phyloP scores from a whole-genome alignment of 768 basidiomycete genomes.

The Lactarius akahatsu region DNA sequence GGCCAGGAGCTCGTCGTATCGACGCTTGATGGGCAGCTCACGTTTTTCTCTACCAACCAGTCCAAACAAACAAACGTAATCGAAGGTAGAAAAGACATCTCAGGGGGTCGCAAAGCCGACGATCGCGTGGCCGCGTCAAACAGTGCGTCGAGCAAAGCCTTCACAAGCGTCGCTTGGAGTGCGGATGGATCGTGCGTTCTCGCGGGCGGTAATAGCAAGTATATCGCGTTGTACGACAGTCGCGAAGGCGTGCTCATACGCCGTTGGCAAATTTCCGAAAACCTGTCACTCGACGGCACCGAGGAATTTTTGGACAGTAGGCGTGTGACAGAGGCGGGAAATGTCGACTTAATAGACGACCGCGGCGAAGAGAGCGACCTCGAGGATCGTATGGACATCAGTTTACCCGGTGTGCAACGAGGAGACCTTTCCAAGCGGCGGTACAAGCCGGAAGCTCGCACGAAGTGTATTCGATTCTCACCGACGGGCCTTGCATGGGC shows the following conservation, averaged over 20 bases:
- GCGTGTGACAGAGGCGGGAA: constrained; percentile 85
- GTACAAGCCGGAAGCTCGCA: constrained; percentile 86
- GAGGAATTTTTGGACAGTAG: constrained; percentile 93
- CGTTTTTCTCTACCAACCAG: constrained; percentile 81
- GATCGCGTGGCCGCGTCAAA: constrained; percentile 91
- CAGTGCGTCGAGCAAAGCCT: constrained; percentile 84
- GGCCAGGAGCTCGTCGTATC: constrained; percentile 88
- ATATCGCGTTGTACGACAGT: constrained; percentile 92
- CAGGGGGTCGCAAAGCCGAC: constrained; percentile 87
- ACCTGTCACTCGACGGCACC: constrained; percentile 92
- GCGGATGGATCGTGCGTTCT: constrained; percentile 91
- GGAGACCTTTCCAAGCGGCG: constrained; percentile 88
- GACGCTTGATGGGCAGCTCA: constrained; percentile 91
- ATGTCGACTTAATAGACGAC: constrained; percentile 78
- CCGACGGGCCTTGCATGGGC: constrained; percentile 96
- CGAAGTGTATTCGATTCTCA: constrained; percentile 90
- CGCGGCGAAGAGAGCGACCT: constrained; percentile 86
- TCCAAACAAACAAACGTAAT: constrained; percentile 87
- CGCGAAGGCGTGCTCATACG: constrained; percentile 90
- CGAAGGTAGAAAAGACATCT: constrained; percentile 91
- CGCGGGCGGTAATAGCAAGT: constrained; percentile 96
- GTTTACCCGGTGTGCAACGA: constrained; percentile 78
- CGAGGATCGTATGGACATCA: constrained; percentile 83
- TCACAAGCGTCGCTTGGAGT: constrained; percentile 89
- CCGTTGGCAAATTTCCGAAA: constrained; percentile 96